Base-by-base conservation (phyloP, 2,329 filamentous ascomycete species). In the Colletotrichum ledebouriae region DNA sequence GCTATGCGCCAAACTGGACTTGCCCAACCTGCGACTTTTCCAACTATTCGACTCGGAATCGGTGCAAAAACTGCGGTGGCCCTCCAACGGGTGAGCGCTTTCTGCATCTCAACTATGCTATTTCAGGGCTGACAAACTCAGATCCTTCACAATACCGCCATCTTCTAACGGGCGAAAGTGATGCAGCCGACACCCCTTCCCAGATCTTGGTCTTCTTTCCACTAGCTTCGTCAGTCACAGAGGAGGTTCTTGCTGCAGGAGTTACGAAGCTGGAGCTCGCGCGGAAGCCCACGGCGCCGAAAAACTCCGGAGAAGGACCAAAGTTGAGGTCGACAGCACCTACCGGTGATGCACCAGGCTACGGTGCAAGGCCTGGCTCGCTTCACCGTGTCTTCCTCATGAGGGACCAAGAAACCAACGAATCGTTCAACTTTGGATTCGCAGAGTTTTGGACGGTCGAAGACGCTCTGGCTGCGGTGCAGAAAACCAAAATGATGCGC, bases 341-440 rank as follows among this genome's bases (percentile, higher is more conserved):
- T 0, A 83, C 83, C 6, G 83, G 81, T 42, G 85, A 86, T 69
- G 84, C 83, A 9, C 81, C 86, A 20, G 90, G 90, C 12, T 83
- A 90, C 1, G 93, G 93, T 44, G 93, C 93, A 4, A 87, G 86
- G 64, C 89, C 90, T 37, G 89, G 90, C 20, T 93, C 92, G n/a
- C 81, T 97, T 9, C 88, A 91, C 70, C 89, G 93, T 59, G 89
- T 96, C 2, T 87, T 96, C 69, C 81, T 97, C 29, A 90, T 96
- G 73, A 88, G 93, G 63, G 92, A 95, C 75, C 86, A 89, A 50
- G 85, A 84, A 69, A 91, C 85, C 4, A 87, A 93, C 62, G 90
- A 92, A 69, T 93, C 90, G 59, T 92, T 92, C 85, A 88, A 90
- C 72, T 97, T 93, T 73, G 93, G 93, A 0, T 97, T 97, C 78